Conservation (phyloP, 192 early-diverging fungal species). For the Martensiomyces pterosporus region DNA sequence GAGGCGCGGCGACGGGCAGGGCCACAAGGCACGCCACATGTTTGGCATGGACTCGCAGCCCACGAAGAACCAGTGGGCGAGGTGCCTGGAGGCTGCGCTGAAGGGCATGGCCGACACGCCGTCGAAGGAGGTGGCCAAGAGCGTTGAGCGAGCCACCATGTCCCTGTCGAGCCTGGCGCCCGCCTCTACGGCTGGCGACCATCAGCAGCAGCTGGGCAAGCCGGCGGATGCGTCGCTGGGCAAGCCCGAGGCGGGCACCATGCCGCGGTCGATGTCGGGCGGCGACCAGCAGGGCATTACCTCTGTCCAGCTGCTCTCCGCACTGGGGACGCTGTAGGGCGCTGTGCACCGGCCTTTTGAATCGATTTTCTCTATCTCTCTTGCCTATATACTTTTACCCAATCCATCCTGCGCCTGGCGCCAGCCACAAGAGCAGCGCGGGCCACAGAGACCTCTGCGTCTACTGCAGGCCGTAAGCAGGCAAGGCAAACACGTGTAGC, state of each 20-base stretch:
- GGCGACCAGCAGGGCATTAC: conserved; percentile 23
- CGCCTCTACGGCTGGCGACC: background rate
- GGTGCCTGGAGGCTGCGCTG: conserved; percentile 27
- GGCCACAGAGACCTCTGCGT: too few relatives aligned
- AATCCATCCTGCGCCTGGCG: too few relatives aligned
- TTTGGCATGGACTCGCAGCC: conserved; percentile 46
- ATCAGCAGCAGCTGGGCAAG: conserved; percentile 2
- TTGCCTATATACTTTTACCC: too few relatives aligned
- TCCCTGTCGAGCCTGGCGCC: conserved; percentile 24
- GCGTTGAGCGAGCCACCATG: conserved; percentile 32
- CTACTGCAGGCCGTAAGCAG: too few relatives aligned
- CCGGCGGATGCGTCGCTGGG: conserved; percentile 3
- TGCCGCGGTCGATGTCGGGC: too few relatives aligned
- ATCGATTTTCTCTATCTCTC: background rate
- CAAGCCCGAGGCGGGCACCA: conserved; percentile 3
- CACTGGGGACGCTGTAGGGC: too few relatives aligned
- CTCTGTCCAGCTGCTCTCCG: conserved; percentile 21
- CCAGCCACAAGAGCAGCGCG: too few relatives aligned
- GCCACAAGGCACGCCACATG: conserved; percentile 38
- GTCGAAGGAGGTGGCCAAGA: conserved; percentile 13
- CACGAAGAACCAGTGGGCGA: conserved; percentile 38
- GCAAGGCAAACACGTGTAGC: too few relatives aligned
- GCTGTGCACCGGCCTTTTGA: too few relatives aligned
- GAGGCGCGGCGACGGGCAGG: conserved; percentile 19
- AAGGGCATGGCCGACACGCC: conserved; percentile 12